Base-by-base conservation (phyloP, 1,139 yeast genomes). In the Geotrichum histeridarum region DNA sequence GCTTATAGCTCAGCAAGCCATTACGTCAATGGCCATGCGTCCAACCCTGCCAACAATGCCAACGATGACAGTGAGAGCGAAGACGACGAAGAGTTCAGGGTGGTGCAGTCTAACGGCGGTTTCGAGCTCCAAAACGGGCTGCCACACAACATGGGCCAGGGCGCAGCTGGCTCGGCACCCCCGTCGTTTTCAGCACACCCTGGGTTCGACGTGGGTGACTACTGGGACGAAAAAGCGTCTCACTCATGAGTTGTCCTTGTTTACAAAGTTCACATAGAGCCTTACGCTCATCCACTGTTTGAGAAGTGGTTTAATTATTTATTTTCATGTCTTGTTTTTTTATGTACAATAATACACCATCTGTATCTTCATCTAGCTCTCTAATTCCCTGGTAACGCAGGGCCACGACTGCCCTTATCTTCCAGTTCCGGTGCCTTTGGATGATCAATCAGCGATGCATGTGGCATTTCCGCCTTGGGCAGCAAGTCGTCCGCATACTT, bases 201-300 rank as follows among this genome's bases (percentile, higher is more conserved):
- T 7, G 69, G 70, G n/a, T 67, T 66, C 50, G 59, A 61, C 30
- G 60, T 62, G 5, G 69, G 64, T 14, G 70, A 67, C 47, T 67
- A 67, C 57, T 64, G 64, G 63, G 69, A 67, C 53, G 69, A 67
- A 33, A 66, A 67, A 46, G 42, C 42, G 5, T 22, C 27, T 22
- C 5, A 5, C 27, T 22, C 27, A 22, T 22, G 5, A 22, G 3
- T 5, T 3, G 27, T 3, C 27, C 27, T 22, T 22, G 3, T 3
- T 22, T 22, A 22, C n/a, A n/a, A n/a, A n/a, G n/a, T n/a, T n/a
- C n/a, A n/a, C n/a, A n/a, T n/a, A n/a, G n/a, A n/a, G n/a, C n/a
- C n/a, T n/a, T 22, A 22, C 27, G 27, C 27, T 22, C 27, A 5
- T 22, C 27, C 27, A 3, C 27, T 22, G 3, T 22, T 5, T 5